phyloP scores from a whole-genome alignment of 208 protist genomes.

The Histomonas meleagridis region DNA sequence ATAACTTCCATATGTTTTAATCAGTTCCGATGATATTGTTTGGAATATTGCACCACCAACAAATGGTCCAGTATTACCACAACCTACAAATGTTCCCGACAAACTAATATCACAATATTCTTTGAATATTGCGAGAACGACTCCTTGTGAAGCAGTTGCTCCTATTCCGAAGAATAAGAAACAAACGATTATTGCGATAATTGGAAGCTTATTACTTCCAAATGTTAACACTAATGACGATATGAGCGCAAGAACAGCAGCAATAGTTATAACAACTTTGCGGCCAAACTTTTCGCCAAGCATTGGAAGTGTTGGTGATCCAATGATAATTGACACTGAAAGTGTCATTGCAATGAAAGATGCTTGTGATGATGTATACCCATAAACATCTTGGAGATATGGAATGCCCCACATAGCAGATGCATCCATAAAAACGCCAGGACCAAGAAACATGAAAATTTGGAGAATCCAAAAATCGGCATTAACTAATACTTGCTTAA shows the following conservation, averaged over 20 bases:
- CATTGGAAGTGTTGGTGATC: neutral
- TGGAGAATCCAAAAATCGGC: neutral
- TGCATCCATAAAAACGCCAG: neutral
- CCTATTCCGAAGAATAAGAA: neutral
- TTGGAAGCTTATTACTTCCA: neutral
- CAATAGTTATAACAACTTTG: neutral
- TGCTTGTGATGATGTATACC: neutral
- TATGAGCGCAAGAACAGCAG: neutral
- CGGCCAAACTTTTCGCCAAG: neutral
- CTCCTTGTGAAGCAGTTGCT: neutral
- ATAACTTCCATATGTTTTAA: neutral
- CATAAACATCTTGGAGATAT: neutral
- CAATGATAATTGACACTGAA: neutral
- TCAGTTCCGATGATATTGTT: neutral
- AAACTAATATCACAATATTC: neutral
- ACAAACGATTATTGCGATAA: neutral
- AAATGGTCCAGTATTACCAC: constrained; percentile 9
- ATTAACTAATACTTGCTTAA: neutral
- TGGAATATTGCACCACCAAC: constrained; percentile 14
- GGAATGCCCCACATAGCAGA: neutral
- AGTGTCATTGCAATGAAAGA: neutral
- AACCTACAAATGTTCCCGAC: neutral
- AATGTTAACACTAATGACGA: neutral
- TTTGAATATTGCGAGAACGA: neutral
- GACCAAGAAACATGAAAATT: neutral